Evolutionary conservation across 768 basidiomycete genomes (phyloP).

Genomic region (Pholiota microspora): DNA sequence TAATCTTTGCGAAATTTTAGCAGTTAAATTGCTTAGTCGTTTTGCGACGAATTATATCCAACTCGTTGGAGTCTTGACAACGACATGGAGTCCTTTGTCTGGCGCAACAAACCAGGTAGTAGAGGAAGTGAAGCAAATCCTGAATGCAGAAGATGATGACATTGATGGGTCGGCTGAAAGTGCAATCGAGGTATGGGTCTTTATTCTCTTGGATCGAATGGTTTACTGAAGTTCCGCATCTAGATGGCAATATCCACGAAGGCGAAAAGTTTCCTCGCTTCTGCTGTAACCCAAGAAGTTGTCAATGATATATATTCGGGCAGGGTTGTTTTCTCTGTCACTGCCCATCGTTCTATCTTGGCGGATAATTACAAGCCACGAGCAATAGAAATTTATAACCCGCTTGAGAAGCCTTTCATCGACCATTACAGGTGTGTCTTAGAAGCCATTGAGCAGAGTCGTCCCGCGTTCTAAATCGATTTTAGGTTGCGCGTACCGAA

Average conservation of each 20-base stretch:
- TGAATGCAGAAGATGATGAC: slow-evolving; percentile 60
- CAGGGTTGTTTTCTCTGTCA: slow-evolving; percentile 64
- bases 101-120: slow-evolving; percentile 70
- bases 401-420: slow-evolving; percentile 64
- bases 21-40: slow-evolving; percentile 78
- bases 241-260: slow-evolving; percentile 89
- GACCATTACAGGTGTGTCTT: slow-evolving; percentile 73
- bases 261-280: slow-evolving; percentile 81
- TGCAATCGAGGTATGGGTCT: slow-evolving; percentile 73
- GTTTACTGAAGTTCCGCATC: not conserved
- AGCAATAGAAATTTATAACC: slow-evolving; percentile 72
- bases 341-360: slow-evolving; percentile 69
- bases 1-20: slow-evolving; percentile 82
- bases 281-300: slow-evolving; percentile 82
- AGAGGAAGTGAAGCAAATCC: slow-evolving; percentile 56
- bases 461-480: not conserved
- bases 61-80: slow-evolving; percentile 75
- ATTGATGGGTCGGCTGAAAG: slow-evolving; percentile 65
- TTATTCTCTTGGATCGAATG: not conserved
- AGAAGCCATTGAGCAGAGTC: not conserved
- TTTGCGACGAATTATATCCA: slow-evolving; percentile 78
- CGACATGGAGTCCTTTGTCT: slow-evolving; percentile 81
- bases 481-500: slow-evolving; percentile 75
- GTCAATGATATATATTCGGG: slow-evolving; percentile 87
- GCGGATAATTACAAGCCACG: slow-evolving; percentile 88